A percentile compares a stretch with the other conserved stretches of the same genome.
These are phyloP conservation scores for Saccharomycopsis babjevae DNA, from an alignment of 805 yeast species.

Conservation along the genomic window DNA sequence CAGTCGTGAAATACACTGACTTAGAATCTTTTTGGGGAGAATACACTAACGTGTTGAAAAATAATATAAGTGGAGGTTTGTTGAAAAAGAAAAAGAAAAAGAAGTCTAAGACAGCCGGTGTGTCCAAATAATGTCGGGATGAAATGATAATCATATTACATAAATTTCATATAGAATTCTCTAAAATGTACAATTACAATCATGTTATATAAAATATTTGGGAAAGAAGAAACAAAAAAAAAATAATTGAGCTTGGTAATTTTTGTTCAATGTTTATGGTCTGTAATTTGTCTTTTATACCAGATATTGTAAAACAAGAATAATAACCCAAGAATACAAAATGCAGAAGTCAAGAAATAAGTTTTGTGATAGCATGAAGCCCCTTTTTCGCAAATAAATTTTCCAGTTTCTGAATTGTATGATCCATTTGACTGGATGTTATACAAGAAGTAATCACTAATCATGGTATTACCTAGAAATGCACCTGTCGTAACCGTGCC, in stretches of 20 bases:
- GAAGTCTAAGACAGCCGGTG: slow-evolving; percentile 30
- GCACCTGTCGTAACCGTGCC: slow-evolving; percentile 69
- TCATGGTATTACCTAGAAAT: slow-evolving; percentile 38
- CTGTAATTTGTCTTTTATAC: slow-evolving; percentile 10
- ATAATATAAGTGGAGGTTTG: slow-evolving; percentile 64
- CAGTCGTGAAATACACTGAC: slow-evolving; percentile 52
- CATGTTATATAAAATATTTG: background rate
- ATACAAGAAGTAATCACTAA: slow-evolving; percentile 47
- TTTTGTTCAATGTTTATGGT: background rate
- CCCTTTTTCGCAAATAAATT: slow-evolving; percentile 34
- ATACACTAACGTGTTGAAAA: slow-evolving; percentile 58
- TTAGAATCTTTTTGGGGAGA: slow-evolving; percentile 70
- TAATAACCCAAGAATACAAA: slow-evolving; percentile 20
- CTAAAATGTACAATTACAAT: background rate
- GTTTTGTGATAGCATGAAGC: slow-evolving; percentile 38
- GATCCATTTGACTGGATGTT: slow-evolving; percentile 39
- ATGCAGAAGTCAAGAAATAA: slow-evolving; percentile 25
- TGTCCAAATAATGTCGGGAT: background rate
- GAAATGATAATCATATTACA: too few relatives aligned
- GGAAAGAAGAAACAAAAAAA: background rate
- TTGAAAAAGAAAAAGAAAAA: slow-evolving; percentile 75
- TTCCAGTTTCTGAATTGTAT: slow-evolving; percentile 31
- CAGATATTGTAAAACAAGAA: slow-evolving; percentile 21
- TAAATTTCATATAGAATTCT: background rate
- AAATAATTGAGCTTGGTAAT: too few relatives aligned